These are phyloP conservation scores for Grosmannia serpens DNA, from an alignment of 2,329 filamentous ascomycete genomes.

Conservation along the genomic window DNA sequence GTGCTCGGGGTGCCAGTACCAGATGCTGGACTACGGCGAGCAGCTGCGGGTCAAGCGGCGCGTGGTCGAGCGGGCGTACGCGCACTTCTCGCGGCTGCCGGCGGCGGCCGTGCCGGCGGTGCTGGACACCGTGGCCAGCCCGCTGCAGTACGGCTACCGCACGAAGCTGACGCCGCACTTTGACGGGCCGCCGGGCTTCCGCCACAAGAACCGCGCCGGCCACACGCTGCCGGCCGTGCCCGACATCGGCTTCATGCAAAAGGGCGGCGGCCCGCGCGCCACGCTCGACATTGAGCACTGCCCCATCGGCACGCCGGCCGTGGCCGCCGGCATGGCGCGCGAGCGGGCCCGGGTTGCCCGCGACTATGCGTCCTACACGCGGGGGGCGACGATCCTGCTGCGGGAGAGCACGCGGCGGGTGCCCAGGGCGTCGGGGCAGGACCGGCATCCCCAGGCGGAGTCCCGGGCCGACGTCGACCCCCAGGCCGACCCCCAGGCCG, in stretches of 20 bases:
- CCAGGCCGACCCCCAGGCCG: constrained; percentile 26
- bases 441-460: too few relatives aligned
- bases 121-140: constrained; percentile 77
- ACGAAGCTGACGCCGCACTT: constrained; percentile 98
- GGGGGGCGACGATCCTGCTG: constrained; percentile 78
- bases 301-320: constrained; percentile 81
- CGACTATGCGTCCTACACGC: constrained; percentile 60
- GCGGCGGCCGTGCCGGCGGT: constrained; percentile 65
- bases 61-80: constrained; percentile 84
- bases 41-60: constrained; percentile 76
- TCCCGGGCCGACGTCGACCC: constrained; percentile 14
- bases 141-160: constrained; percentile 83
- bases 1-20: constrained; percentile 92
- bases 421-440: background rate
- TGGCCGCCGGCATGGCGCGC: constrained; percentile 64
- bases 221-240: constrained; percentile 51
- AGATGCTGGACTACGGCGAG: constrained; percentile 84
- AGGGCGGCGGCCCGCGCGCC: constrained; percentile 50
- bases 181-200: constrained; percentile 52
- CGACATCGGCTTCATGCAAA: constrained; percentile 80
- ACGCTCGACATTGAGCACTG: constrained; percentile 96
- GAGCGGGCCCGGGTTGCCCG: constrained; percentile 66
- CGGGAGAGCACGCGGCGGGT: constrained; percentile 66
- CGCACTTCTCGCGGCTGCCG: constrained; percentile 77
- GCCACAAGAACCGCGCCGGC: constrained; percentile 34